A percentile compares a stretch with the other conserved stretches of the same genome.
These are phyloP conservation scores for Cudoniella acicularis DNA, from an alignment of 495 filamentous ascomycete species.

Conservation along the genomic window DNA sequence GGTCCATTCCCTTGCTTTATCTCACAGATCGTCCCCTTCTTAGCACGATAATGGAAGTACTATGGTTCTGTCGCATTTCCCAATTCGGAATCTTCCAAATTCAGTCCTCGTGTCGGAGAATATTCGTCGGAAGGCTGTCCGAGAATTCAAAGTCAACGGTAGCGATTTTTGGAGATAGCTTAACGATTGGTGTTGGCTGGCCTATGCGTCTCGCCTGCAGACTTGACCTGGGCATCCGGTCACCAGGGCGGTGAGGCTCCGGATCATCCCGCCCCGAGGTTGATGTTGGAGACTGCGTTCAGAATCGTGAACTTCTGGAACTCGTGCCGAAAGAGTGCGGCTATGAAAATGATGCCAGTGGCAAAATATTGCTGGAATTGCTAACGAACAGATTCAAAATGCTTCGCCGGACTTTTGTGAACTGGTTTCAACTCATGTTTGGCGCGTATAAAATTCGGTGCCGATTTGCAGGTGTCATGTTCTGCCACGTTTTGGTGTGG, in stretches of 20 bases:
- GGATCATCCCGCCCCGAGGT: not conserved
- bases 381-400: not conserved
- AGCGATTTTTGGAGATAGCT: not conserved
- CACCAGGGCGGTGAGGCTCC: conserved; percentile 6
- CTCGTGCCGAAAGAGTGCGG: not conserved
- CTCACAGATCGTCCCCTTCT: not conserved
- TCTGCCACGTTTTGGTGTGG: not conserved
- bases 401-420: not conserved
- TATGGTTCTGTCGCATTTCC: not conserved
- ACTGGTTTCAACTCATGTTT: not conserved
- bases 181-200: not conserved
- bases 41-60: not conserved
- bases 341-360: not conserved
- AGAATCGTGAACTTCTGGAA: not conserved
- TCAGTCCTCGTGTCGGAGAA: not conserved
- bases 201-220: not conserved
- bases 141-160: not conserved
- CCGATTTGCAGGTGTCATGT: too few relatives aligned
- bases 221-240: not conserved
- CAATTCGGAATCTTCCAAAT: not conserved
- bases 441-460: too few relatives aligned
- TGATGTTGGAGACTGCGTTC: too few relatives aligned
- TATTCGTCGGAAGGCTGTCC: not conserved
- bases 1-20: not conserved
- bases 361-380: not conserved